Evolutionary conservation across 2,329 filamentous ascomycete species (phyloP).

Genomic region (Ophiostoma novo-ulmi): DNA sequence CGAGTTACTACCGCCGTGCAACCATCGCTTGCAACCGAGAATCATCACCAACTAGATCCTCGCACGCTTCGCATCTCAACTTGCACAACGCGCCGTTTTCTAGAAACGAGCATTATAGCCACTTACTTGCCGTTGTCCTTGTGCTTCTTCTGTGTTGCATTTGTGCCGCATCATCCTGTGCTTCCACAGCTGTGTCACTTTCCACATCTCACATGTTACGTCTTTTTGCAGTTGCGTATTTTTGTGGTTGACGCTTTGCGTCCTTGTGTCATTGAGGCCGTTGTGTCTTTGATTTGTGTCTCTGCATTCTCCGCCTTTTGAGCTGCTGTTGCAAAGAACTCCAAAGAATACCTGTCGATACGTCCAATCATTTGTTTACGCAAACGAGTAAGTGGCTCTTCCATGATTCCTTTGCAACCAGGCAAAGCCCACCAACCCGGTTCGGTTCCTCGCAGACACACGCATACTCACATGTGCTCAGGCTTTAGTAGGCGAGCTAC

Average conservation of each 20-base stretch:
- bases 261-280: neutral
- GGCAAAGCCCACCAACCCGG: constrained; percentile 23
- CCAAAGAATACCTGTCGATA: neutral
- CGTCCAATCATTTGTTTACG: constrained; percentile 10
- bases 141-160: constrained; percentile 14
- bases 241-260: neutral
- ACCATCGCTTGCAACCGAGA: constrained; percentile 23
- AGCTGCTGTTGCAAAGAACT: neutral
- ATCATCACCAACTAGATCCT: constrained; percentile 20
- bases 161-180: constrained; percentile 19
- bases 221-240: neutral
- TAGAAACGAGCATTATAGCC: constrained; percentile 13
- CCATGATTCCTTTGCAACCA: constrained; percentile 4
- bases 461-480: constrained; percentile 16
- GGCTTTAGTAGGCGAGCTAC: constrained; percentile 7
- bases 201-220: neutral
- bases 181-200: constrained; percentile 8
- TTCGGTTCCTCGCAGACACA: constrained; percentile 24
- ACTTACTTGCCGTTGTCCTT: constrained; percentile 16
- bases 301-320: neutral
- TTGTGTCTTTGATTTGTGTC: neutral
- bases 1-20: constrained; percentile 14
- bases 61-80: constrained; percentile 21
- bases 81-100: constrained; percentile 19
- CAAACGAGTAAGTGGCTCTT: constrained; percentile 20